Percentiles rank a stretch among this genome's conserved stretches.
Conservation (phyloP, 2,329 filamentous ascomycete genomes). For the Dactylellina parvicollis region DNA sequence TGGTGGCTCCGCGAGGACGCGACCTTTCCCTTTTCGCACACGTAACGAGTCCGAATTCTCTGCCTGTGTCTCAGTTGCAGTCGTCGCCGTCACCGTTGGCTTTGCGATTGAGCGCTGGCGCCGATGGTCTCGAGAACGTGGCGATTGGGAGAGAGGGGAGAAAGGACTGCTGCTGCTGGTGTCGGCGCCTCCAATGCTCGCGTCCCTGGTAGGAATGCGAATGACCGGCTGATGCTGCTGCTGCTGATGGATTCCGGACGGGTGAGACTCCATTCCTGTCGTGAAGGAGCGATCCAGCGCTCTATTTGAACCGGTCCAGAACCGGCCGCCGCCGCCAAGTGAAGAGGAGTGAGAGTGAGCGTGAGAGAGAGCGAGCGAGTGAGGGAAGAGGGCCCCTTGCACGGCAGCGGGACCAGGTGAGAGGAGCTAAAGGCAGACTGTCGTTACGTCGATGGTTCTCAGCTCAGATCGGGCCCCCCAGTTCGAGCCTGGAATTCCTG, state of each 20-base stretch:
- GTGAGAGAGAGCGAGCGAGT: not conserved
- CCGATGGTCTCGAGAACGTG: slow-evolving; percentile 21
- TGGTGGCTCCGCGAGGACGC: slow-evolving; percentile 40
- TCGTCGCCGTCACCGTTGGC: no score
- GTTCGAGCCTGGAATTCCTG: slow-evolving; percentile 3
- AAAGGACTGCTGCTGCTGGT: no score
- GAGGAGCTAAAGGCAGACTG: slow-evolving; percentile 38
- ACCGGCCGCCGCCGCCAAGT: no score
- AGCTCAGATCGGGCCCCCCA: not conserved
- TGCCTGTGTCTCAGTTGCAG: slow-evolving; percentile 10
- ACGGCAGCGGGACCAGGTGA: slow-evolving; percentile 31
- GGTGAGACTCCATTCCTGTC: slow-evolving; percentile 20
- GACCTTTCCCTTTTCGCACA: slow-evolving; percentile 53
- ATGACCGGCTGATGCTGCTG: slow-evolving; percentile 33
- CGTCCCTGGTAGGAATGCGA: slow-evolving; percentile 48
- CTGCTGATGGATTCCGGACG: not conserved
- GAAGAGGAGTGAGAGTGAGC: not conserved
- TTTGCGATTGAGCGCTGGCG: not conserved
- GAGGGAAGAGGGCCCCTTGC: slow-evolving; percentile 11
- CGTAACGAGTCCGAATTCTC: slow-evolving; percentile 28
- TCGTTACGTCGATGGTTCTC: slow-evolving; percentile 34
- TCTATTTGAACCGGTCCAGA: slow-evolving; percentile 3
- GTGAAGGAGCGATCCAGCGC: slow-evolving; percentile 16
- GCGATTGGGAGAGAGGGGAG: slow-evolving; percentile 3
- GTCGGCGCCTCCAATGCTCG: slow-evolving; percentile 42